Percentiles rank a stretch among this genome's conserved stretches.
phyloP scores from a whole-genome alignment of 768 basidiomycete genomes.

The Russula ochroleuca region DNA sequence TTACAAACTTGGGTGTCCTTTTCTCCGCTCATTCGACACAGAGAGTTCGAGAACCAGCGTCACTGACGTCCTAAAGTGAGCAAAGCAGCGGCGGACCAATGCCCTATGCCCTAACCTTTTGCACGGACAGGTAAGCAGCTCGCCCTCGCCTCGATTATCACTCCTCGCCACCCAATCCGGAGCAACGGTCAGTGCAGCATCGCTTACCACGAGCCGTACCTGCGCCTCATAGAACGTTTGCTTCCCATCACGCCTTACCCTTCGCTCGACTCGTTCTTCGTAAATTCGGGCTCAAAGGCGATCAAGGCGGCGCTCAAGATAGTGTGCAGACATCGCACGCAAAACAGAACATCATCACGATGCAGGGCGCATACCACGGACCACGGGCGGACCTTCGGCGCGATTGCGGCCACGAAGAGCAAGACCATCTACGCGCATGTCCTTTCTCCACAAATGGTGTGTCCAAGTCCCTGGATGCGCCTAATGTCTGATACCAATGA shows the following conservation, averaged over 20 bases:
- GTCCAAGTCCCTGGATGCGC: too few relatives aligned
- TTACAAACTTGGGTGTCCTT: constrained; percentile 26
- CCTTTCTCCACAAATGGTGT: constrained; percentile 57
- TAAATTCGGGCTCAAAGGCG: constrained; percentile 95
- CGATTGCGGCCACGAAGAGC: constrained; percentile 89
- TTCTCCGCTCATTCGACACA: background rate
- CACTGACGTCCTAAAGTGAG: constrained; percentile 87
- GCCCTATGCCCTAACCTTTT: constrained; percentile 73
- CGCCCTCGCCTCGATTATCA: too few relatives aligned
- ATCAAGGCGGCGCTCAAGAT: constrained; percentile 88
- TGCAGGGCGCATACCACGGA: constrained; percentile 96
- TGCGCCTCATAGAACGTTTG: constrained; percentile 79
- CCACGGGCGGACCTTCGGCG: constrained; percentile 88
- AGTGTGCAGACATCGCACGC: constrained; percentile 69
- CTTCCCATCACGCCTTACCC: constrained; percentile 86
- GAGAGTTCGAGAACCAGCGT: constrained; percentile 32
- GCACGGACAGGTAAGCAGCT: constrained; percentile 64
- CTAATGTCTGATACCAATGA: too few relatives aligned
- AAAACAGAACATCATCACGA: constrained; percentile 83
- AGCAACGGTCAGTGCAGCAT: constrained; percentile 66
- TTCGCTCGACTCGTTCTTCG: constrained; percentile 92
- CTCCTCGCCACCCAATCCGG: background rate
- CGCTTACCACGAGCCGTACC: constrained; percentile 80
- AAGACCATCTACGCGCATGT: constrained; percentile 89
- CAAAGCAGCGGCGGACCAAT: constrained; percentile 85